phyloP scores from a whole-genome alignment of 2,329 filamentous ascomycete species.

The Capronia americana region DNA sequence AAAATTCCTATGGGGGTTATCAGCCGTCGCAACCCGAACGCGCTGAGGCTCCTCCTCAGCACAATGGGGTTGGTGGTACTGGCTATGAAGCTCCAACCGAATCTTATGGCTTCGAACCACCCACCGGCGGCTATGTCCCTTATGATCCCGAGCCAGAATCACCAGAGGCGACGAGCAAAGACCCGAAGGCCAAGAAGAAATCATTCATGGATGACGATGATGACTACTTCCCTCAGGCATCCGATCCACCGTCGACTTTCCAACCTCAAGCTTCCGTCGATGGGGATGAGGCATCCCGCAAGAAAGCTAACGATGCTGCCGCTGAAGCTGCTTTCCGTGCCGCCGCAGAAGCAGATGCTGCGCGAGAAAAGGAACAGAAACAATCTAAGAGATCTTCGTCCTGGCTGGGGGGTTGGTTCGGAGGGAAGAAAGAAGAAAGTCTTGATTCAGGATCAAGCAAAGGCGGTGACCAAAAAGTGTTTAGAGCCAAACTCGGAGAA shows the following conservation, averaged over 20 bases:
- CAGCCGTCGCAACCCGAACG: constrained; percentile 26
- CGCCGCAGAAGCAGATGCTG: constrained; percentile 39
- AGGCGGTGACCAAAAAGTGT: constrained; percentile 59
- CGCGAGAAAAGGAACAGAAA: constrained; percentile 53
- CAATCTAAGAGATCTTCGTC: constrained; percentile 49
- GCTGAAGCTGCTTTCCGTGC: constrained; percentile 41
- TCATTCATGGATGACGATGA: constrained; percentile 78
- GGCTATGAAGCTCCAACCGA: constrained; percentile 49
- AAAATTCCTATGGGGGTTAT: constrained; percentile 24
- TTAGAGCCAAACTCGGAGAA: constrained; percentile 92
- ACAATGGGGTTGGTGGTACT: constrained; percentile 33
- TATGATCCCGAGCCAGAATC: constrained; percentile 56
- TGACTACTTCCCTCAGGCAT: constrained; percentile 28
- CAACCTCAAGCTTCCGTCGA: constrained; percentile 11
- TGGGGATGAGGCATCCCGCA: constrained; percentile 34
- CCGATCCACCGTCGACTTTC: constrained; percentile 14
- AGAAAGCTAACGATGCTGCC: constrained; percentile 38
- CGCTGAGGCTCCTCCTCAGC: constrained; percentile 22
- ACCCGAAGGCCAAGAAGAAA: constrained; percentile 72
- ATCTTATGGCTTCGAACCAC: constrained; percentile 44
- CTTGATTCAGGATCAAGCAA: constrained; percentile 50
- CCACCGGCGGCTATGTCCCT: constrained; percentile 43
- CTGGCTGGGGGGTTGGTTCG: constrained; percentile 88
- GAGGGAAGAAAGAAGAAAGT: constrained; percentile 70
- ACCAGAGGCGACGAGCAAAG: constrained; percentile 57